Conservation (phyloP, 208 protist species). For the Leptomonas pyrrhocoris region DNA sequence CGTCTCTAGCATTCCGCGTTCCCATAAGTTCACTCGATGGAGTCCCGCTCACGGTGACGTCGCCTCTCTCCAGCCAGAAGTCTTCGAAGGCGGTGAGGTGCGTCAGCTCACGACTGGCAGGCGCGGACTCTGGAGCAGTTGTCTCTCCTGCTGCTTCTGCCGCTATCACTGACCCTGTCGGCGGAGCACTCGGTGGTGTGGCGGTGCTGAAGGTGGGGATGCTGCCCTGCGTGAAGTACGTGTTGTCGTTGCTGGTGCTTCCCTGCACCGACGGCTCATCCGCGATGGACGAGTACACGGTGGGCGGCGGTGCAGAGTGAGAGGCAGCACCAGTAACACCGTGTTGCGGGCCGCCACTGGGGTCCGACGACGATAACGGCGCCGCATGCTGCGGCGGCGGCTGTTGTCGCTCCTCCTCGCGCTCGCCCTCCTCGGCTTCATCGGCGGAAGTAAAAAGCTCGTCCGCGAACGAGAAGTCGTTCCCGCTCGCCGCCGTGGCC, state of each 20-base stretch:
- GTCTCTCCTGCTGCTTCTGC: background rate
- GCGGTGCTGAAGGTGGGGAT: background rate
- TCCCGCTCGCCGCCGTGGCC: constrained; percentile 10
- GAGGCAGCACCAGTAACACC: background rate
- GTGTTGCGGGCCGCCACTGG: too few species aligned
- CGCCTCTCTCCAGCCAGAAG: constrained; percentile 6
- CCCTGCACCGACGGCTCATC: background rate
- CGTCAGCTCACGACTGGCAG: background rate
- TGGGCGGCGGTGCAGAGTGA: background rate
- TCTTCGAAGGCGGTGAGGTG: background rate
- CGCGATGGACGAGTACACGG: background rate
- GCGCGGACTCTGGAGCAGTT: background rate
- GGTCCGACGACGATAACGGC: too few species aligned
- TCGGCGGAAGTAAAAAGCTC: constrained; percentile 26
- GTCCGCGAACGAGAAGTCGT: constrained; percentile 25
- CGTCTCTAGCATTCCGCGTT: too few species aligned
- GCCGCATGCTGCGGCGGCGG: background rate
- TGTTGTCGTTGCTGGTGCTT: background rate
- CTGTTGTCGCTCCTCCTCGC: constrained; percentile 1
- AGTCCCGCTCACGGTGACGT: background rate
- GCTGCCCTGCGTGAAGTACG: background rate
- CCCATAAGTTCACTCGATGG: too few species aligned
- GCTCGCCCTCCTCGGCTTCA: constrained; percentile 18
- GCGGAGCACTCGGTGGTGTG: background rate
- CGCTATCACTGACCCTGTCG: background rate